Evolutionary conservation across 2,329 filamentous ascomycete species (phyloP), one percentile per base, ranked within the genome.

Genomic region (Fusarium guadeloupense): DNA sequence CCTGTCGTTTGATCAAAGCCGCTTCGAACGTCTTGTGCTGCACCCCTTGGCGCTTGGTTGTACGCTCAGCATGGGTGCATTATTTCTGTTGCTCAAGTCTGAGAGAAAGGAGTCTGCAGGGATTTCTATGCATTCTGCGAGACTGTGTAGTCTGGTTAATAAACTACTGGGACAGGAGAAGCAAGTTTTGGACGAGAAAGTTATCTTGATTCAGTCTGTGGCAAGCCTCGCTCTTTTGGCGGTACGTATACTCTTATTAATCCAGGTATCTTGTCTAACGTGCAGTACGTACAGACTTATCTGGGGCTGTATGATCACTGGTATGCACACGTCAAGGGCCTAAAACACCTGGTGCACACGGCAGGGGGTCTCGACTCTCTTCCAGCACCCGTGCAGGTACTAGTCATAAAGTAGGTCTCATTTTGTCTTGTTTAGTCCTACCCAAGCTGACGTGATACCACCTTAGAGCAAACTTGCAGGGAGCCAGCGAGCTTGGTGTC

Each of bases 121-220:
- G 19, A 41, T 54, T 21, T 17, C 43, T 2, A 54, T 54, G 50
- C 50, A 54, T n/a, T 41, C 35, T 21, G 43, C 50, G 10, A 54
- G 37, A 8, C 30, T 54, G 2, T 54, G 50, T 4, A 37, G 35
- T 3, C 30, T 54, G n/a, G 50, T 47, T 23, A 54, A 54, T 42
- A 83, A 82, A 8, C 8, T 54, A 9, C 4, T 54, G 4, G 44
- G 30, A 1, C 41, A 54, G 9, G 7, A 34, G 17, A 2, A 35
- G 17, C 43, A 41, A 13, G 25, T 16, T 26, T 28, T 41, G 12
- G 38, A 40, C 16, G 47, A 54, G 9, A 40, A 17, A 2, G 14
- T 48, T 4, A 25, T 54, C 5, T 9, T 47, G 21, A 41, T 54
- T 6, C 50, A 54, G 25, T 54, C 42, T 6, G 45, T 54, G 14